Evolutionary conservation across 1,139 yeast genomes (phyloP).

Genomic region (Pichia norvegensis): DNA sequence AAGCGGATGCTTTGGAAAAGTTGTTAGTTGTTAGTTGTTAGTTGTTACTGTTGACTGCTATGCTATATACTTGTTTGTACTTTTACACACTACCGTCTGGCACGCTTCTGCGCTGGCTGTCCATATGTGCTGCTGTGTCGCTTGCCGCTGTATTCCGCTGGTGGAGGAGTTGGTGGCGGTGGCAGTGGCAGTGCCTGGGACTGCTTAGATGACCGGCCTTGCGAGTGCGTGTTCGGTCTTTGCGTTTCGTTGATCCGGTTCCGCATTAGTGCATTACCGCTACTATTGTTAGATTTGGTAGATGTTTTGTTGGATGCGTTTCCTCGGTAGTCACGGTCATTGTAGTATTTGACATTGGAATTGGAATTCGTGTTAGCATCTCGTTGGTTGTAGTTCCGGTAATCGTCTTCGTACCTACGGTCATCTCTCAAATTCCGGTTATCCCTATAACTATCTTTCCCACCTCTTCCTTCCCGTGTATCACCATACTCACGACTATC

Average conservation of each 20-base stretch:
- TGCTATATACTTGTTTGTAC: neutral
- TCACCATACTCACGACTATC: neutral
- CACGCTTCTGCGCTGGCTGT: slow-evolving; percentile 1
- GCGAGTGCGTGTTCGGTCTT: neutral
- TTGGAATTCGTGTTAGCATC: neutral
- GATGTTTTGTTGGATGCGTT: neutral
- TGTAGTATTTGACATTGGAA: neutral
- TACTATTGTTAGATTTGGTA: neutral
- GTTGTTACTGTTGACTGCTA: neutral
- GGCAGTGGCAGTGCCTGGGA: slow-evolving; percentile 9
- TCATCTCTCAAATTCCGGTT: neutral
- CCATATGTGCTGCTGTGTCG: slow-evolving; percentile 16
- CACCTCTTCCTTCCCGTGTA: neutral
- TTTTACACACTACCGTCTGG: neutral
- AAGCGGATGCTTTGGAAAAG: no score
- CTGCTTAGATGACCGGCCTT: neutral
- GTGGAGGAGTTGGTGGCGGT: slow-evolving; percentile 15
- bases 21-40: no score
- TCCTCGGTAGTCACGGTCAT: neutral
- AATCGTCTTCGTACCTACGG: neutral
- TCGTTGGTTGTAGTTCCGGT: neutral
- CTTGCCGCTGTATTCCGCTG: slow-evolving; percentile 1
- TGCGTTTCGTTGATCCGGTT: neutral
- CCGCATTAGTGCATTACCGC: neutral
- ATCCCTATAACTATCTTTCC: neutral